Evolutionary conservation across 2,329 filamentous ascomycete genomes (phyloP), one percentile per base, ranked within the genome.

Genomic region (Epichloe festucae): DNA sequence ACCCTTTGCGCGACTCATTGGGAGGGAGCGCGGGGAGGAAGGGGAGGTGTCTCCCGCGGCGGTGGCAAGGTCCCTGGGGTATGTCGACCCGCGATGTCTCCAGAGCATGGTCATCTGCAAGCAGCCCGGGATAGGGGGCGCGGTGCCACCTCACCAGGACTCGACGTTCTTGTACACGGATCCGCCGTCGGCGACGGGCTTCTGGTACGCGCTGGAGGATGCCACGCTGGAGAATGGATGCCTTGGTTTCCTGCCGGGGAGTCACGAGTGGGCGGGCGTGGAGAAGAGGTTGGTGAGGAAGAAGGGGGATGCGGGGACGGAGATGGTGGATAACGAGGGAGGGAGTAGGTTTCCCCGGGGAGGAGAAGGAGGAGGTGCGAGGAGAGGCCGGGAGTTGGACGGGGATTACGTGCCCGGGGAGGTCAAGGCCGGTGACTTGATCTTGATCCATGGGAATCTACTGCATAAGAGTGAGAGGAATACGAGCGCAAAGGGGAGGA

Each of bases 41-140:
- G 17, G 17, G 1, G 63, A 62, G 31, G 64, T 67, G 39, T 68
- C 66, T n/a, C 77, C 77, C 0, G 74, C 72, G 0, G 79, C 75
- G 5, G 81, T 95, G 14, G 89, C 89, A 1, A 71, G 73, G 44
- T 76, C 77, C 8, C 74, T 95, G 11, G 85, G 85, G 2, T 95
- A 89, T 71, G 61, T 58, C 4, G 87, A 95, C 65, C 87, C 90
- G 2, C 74, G 85, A 19, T 79, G 77, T 54, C 74, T 98, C 49
- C 93, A 98, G 73, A 93, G 86, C 66, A 98, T 98, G 93, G 77
- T 97, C 31, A 97, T 98, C 60, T 96, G 89, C 79, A 98, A 98
- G 69, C 91, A 96, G 70, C 90, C 93, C 21, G 88, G 94, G 69
- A 96, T 97, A 50, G 93, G 93, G 93, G 91, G 87, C 21, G 86